Conservation (phyloP, 768 basidiomycete genomes). For the Paxillus ammoniavirescens region DNA sequence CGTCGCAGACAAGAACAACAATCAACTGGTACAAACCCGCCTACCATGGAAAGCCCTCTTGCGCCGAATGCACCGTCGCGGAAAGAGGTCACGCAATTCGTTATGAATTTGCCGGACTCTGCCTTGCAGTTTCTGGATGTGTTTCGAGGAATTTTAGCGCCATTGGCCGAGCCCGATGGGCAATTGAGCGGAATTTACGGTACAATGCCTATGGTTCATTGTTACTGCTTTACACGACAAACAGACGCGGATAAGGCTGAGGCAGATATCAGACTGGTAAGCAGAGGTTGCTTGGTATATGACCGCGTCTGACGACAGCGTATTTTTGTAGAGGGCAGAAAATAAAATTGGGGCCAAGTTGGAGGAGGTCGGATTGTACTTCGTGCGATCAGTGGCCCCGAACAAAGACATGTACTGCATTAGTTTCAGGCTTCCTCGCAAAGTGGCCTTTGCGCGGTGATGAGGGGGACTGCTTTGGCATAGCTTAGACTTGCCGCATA, state of each 20-base stretch:
- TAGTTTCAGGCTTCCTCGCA: conserved; percentile 70
- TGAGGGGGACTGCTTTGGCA: neutral
- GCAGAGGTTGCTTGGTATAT: conserved; percentile 24
- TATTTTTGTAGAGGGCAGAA: conserved; percentile 62
- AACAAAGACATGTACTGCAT: conserved; percentile 99
- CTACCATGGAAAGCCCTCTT: conserved; percentile 5
- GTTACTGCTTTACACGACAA: conserved; percentile 94
- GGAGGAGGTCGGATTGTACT: conserved; percentile 54
- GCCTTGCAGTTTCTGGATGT: conserved; percentile 89
- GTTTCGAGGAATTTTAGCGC: conserved; percentile 69
- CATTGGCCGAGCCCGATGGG: conserved; percentile 33
- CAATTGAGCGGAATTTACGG: conserved; percentile 46
- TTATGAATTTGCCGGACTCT: conserved; percentile 97
- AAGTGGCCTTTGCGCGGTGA: conserved; percentile 35
- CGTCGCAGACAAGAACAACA: conserved; percentile 34
- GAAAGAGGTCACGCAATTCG: conserved; percentile 73
- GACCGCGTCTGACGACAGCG: conserved; percentile 8
- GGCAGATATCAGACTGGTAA: conserved; percentile 77
- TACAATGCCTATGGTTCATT: conserved; percentile 87
- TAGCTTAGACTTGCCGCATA: neutral
- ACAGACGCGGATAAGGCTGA: conserved; percentile 64
- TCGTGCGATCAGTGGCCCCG: conserved; percentile 91
- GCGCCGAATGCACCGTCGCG: conserved; percentile 36
- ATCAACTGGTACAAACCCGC: neutral
- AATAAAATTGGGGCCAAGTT: conserved; percentile 58